Conservation (phyloP, 2,329 filamentous ascomycete species). For the Fusarium buharicum region DNA sequence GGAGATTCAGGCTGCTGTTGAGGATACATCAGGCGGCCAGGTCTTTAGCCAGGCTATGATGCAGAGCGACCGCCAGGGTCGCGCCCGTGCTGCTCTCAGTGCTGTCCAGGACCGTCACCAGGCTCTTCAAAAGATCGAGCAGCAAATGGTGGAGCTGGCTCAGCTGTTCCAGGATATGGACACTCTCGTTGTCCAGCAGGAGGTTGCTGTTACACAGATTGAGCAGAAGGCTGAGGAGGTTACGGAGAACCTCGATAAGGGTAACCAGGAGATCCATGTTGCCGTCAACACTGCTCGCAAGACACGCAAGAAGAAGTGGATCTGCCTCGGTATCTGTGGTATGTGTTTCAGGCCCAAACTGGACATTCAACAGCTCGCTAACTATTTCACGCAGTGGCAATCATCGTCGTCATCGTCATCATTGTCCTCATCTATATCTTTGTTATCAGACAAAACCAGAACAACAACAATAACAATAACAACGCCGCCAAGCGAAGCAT, state of each 20-base stretch:
- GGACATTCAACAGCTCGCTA: constrained; percentile 32
- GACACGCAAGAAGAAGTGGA: constrained; percentile 96
- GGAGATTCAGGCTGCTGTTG: constrained; percentile 81
- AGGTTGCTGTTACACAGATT: constrained; percentile 80
- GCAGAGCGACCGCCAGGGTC: constrained; percentile 81
- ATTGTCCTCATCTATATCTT: constrained; percentile 62
- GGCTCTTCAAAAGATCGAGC: constrained; percentile 91
- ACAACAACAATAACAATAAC: constrained; percentile 42
- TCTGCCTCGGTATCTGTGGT: constrained; percentile 81
- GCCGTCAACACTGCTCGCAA: constrained; percentile 84
- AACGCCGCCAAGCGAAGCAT: constrained; percentile 50
- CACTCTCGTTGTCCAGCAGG: constrained; percentile 85
- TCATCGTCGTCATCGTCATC: constrained; percentile 64
- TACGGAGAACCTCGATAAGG: constrained; percentile 83
- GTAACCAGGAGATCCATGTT: constrained; percentile 82
- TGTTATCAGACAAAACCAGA: constrained; percentile 50
- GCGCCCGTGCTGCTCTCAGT: constrained; percentile 80
- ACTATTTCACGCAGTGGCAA: constrained; percentile 56
- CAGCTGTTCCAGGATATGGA: constrained; percentile 93
- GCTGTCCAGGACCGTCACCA: constrained; percentile 86
- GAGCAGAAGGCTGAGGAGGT: constrained; percentile 89
- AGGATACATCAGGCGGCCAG: constrained; percentile 76
- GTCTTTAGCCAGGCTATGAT: constrained; percentile 90
- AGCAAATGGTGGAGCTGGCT: constrained; percentile 86
- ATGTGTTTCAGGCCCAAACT: constrained; percentile 45